Evolutionary conservation across 257 asterid species (phyloP).

Genomic region (Nicotiana obtusifolia): DNA sequence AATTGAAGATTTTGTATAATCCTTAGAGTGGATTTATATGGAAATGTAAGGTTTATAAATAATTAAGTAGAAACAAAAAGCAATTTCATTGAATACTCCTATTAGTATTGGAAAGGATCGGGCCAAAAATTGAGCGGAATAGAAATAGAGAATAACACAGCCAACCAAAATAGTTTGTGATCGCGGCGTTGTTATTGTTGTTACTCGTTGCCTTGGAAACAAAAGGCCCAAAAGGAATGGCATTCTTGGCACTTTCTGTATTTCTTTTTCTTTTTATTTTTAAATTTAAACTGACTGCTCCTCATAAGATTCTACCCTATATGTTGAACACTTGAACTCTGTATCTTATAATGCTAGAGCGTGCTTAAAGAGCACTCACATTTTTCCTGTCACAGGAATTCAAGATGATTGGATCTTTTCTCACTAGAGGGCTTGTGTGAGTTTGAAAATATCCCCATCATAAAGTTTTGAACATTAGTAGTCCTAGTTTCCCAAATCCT

Average conservation of each 20-base stretch:
- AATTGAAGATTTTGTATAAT: neutral
- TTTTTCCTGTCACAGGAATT: neutral
- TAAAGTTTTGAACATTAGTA: neutral
- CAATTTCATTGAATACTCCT: neutral
- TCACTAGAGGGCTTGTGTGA: slow-evolving; percentile 43
- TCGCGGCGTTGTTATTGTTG: neutral
- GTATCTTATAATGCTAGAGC: neutral
- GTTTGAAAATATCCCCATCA: neutral
- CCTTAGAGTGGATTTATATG: neutral
- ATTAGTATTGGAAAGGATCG: neutral
- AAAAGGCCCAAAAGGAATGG: neutral
- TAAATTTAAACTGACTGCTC: neutral
- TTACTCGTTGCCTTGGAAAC: neutral
- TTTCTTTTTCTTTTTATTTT: neutral
- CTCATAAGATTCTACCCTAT: neutral
- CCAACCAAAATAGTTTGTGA: neutral
- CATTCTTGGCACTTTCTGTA: neutral
- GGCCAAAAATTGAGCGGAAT: neutral
- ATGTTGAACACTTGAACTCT: neutral
- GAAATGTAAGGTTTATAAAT: neutral
- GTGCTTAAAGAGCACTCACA: neutral
- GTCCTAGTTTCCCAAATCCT: neutral
- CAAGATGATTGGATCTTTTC: slow-evolving; percentile 51
- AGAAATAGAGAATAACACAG: neutral
- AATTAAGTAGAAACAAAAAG: neutral